These are phyloP conservation scores for Monosporascus sp. DNA, from an alignment of 2,329 filamentous ascomycete species.

Conservation along the genomic window DNA sequence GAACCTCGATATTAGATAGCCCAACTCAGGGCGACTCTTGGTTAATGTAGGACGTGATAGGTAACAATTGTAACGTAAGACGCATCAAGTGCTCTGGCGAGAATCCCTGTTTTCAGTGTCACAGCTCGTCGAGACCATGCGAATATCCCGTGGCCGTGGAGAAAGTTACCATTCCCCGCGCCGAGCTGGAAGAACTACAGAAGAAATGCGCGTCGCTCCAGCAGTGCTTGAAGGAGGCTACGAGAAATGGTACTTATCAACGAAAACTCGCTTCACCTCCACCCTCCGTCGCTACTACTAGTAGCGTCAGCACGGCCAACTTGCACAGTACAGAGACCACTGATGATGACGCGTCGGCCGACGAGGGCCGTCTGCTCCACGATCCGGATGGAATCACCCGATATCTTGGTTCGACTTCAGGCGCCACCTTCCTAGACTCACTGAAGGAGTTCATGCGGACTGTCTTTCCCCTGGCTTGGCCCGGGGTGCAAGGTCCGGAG, in stretches of 20 bases:
- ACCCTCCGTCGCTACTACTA: neutral
- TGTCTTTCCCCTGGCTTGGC: slow-evolving; percentile 29
- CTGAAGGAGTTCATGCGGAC: slow-evolving; percentile 43
- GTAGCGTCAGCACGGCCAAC: slow-evolving; percentile 1
- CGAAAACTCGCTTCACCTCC: slow-evolving; percentile 20
- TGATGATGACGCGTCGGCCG: slow-evolving; percentile 12
- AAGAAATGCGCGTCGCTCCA: slow-evolving; percentile 36
- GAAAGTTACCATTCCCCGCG: slow-evolving; percentile 36
- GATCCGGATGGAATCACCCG: slow-evolving; percentile 39
- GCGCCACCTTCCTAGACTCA: slow-evolving; percentile 44
- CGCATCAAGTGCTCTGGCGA: slow-evolving; percentile 49
- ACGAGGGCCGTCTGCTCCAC: slow-evolving; percentile 38
- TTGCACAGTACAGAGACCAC: neutral
- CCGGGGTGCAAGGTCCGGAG: slow-evolving; percentile 10
- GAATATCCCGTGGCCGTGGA: slow-evolving; percentile 40
- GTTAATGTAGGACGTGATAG: slow-evolving; percentile 3
- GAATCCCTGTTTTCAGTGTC: slow-evolving; percentile 42
- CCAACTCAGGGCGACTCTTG: neutral
- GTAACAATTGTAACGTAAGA: slow-evolving; percentile 46
- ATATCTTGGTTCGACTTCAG: slow-evolving; percentile 45
- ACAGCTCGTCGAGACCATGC: slow-evolving; percentile 38
- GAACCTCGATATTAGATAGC: neutral
- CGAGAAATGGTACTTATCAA: slow-evolving; percentile 31
- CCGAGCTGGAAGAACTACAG: slow-evolving; percentile 37
- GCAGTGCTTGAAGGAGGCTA: slow-evolving; percentile 30